Evolutionary conservation across 2,329 filamentous ascomycete species (phyloP).

Genomic region (Paecilomyces sp.): DNA sequence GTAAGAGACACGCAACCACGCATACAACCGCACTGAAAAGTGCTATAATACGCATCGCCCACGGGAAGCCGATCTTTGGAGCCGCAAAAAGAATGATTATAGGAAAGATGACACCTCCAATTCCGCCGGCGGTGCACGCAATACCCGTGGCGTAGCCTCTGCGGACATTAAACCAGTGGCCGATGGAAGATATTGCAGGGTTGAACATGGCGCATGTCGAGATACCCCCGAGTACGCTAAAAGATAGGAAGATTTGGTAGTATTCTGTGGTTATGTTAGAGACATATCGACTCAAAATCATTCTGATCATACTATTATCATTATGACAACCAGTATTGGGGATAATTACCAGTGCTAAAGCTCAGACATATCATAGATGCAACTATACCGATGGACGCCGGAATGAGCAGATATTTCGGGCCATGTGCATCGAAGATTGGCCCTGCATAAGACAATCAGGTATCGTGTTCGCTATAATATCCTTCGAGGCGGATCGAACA

Average conservation of each 20-base stretch:
- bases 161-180: conserved; percentile 27
- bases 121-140: conserved; percentile 25
- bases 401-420: conserved; percentile 20
- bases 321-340: not conserved
- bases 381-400: conserved; percentile 22
- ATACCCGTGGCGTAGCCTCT: conserved; percentile 27
- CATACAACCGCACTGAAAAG: conserved; percentile 15
- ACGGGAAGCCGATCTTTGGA: conserved; percentile 23
- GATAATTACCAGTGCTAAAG: not conserved
- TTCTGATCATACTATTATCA: not conserved
- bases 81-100: conserved; percentile 21
- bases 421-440: conserved; percentile 33
- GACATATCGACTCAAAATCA: conserved; percentile 11
- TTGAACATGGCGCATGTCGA: conserved; percentile 24
- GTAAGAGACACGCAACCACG: conserved; percentile 10
- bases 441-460: conserved; percentile 8
- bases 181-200: conserved; percentile 20
- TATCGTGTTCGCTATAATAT: not conserved
- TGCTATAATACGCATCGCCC: conserved; percentile 24
- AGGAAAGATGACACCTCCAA: conserved; percentile 29
- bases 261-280: conserved; percentile 17
- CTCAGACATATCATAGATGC: conserved; percentile 20
- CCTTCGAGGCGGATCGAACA: not conserved
- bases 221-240: conserved; percentile 27
- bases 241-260: conserved; percentile 30